Evolutionary conservation across 768 basidiomycete genomes (phyloP), one percentile per base, ranked within the genome.

Genomic region (Mycena rebaudengoi): DNA sequence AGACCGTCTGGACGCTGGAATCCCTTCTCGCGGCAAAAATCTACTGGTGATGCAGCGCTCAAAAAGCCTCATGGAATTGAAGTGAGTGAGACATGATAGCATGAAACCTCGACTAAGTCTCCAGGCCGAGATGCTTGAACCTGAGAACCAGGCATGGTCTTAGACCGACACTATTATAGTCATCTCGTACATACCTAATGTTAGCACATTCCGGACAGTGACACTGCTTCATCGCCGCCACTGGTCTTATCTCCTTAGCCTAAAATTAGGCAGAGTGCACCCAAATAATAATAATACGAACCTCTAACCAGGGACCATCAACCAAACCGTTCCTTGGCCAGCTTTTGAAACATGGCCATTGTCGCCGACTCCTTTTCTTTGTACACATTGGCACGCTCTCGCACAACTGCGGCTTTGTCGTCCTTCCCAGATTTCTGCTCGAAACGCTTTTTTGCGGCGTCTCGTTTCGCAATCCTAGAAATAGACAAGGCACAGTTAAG

Each of bases 281-380:
- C n/a, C n/a, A n/a, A n/a, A n/a, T n/a, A n/a, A n/a, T n/a, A n/a
- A n/a, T n/a, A n/a, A n/a, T n/a, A n/a, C n/a, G n/a, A n/a, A n/a
- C n/a, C n/a, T n/a, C n/a, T n/a, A n/a, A n/a, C n/a, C n/a, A n/a
- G n/a, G n/a, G n/a, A n/a, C n/a, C 39, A 40, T 84, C 75, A 94
- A 29, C 94, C 95, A 69, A 93, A 97, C 58, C 92, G 82, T 71
- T 92, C 84, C 74, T 92, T 95, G n/a, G 95, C 96, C 73, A 97
- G 79, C 67, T 91, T 88, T 77, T 92, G 92, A 76, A 98, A 95
- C 95, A 96, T 96, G 60, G 94, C 94, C 94, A 98, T 98, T 0
- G 95, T 98, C 18, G 89, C 92, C 74, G 88, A 89, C 70, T 98
- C 95, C 72, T 93, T 96, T 71, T 91, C 88, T 69, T 85, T 88